phyloP scores from a whole-genome alignment of 352 stramenopile genomes.

The Elongisporangium prolatum region DNA sequence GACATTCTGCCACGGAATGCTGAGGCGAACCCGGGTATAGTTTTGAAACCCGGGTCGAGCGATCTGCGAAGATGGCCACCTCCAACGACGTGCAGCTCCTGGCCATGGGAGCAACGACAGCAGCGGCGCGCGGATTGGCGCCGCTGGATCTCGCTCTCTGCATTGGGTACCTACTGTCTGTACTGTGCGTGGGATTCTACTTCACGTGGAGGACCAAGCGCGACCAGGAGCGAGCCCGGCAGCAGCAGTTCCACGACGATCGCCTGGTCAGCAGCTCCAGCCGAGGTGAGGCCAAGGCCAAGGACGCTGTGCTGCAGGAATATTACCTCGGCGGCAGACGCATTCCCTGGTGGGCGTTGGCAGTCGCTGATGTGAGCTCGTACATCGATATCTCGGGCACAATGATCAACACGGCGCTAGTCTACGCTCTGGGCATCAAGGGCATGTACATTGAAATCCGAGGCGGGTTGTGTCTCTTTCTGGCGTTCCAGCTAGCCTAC shows the following conservation, averaged over 20 bases:
- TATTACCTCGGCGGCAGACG: constrained; percentile 69
- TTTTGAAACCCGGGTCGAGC: neutral
- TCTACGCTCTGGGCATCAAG: constrained; percentile 77
- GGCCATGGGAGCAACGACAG: constrained; percentile 5
- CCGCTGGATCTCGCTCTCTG: constrained; percentile 53
- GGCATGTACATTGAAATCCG: constrained; percentile 85
- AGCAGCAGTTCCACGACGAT: constrained; percentile 14
- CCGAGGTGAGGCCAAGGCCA: constrained; percentile 8
- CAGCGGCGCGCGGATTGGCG: constrained; percentile 23
- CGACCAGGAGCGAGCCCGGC: constrained; percentile 25
- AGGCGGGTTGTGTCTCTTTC: constrained; percentile 68
- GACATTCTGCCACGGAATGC: neutral
- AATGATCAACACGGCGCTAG: constrained; percentile 82
- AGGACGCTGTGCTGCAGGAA: constrained; percentile 49
- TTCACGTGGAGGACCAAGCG: constrained; percentile 61
- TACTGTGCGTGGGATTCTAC: constrained; percentile 58
- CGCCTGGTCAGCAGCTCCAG: constrained; percentile 10
- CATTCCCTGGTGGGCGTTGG: constrained; percentile 71
- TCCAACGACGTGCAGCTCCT: constrained; percentile 11
- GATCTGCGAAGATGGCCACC: neutral
- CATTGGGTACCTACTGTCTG: constrained; percentile 48
- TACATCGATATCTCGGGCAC: constrained; percentile 85
- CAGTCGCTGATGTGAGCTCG: constrained; percentile 72
- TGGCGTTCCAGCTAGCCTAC: constrained; percentile 78
- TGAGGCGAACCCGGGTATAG: neutral